Evolutionary conservation across 805 yeast genomes (phyloP), one percentile per base, ranked within the genome.

Genomic region (Torulaspora franciscae): DNA sequence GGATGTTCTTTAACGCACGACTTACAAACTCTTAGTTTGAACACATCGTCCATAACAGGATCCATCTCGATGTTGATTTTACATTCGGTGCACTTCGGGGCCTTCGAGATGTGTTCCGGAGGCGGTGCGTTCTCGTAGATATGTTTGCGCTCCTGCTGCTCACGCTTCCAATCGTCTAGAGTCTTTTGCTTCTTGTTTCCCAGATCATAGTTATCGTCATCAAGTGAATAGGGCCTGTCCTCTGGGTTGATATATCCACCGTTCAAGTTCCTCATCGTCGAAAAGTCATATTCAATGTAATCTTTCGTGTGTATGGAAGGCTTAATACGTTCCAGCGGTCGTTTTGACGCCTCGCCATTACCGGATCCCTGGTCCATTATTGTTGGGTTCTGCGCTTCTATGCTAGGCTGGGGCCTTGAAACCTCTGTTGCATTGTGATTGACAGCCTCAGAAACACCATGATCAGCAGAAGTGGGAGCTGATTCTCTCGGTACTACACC

Each of bases 61-160:
- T 93, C 96, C 43, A 93, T 70, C 52, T 91, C 98, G 2, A 63
- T 59, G 37, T 84, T 70, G 1, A 91, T 79, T 2, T 74, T 72
- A 61, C 99, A 93, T 52, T 90, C 97, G 56, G 64, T 74, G 58
- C 99, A 93, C 55, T 77, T 79, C 3, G 95, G 91, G 0, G 95
- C 91, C 32, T 74, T 73, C 0, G 77, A 79, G 14, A 84, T 70
- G 55, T 85, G 90, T 25, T 77, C 61, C 0, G 93, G 91, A 2
- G 89, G 93, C 23, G 85, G 81, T 6, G 78, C 72, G 43, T 81
- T 84, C 42, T 73, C 66, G 22, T 77, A 79, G 39, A 68, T 66
- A 41, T 69, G 73, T 50, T 70, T 68, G 72, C 81, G 73, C 48
- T 76, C 79, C 35, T 72, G 74, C 40, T 78, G 79, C 47, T 76